phyloP scores from a whole-genome alignment of 768 basidiomycete species.

The Pleurotus tuber-regium region DNA sequence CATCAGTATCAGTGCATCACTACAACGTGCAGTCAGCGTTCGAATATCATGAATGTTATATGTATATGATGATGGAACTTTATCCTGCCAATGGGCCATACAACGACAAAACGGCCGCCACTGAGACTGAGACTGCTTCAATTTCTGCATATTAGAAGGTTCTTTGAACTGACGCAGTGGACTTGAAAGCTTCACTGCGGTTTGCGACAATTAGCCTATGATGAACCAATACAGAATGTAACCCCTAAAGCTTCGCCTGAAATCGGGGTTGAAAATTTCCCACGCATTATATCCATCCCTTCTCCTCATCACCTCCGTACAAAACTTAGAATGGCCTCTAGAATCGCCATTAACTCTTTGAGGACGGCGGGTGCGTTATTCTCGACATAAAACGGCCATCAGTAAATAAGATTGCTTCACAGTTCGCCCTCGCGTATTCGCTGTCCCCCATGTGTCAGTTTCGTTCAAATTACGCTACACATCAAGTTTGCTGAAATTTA shows the following conservation, averaged over 20 bases:
- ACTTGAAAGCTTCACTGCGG: not conserved
- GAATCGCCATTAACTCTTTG: conserved; percentile 66
- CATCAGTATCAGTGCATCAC: too few relatives aligned
- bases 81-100: too few relatives aligned
- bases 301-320: conserved; percentile 23
- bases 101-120: too few relatives aligned
- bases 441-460: conserved; percentile 47
- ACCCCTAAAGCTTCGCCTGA: conserved; percentile 4
- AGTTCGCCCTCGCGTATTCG: conserved; percentile 58
- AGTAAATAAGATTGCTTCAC: conserved; percentile 10
- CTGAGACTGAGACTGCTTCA: too few relatives aligned
- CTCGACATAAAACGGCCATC: not conserved
- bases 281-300: conserved; percentile 12
- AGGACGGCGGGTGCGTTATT: conserved; percentile 52
- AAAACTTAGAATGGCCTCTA: conserved; percentile 56
- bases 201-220: not conserved
- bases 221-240: not conserved
- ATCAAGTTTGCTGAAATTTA: conserved; percentile 12
- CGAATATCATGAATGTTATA: too few relatives aligned
- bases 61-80: too few relatives aligned
- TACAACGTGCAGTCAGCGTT: too few relatives aligned
- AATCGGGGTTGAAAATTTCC: conserved; percentile 10
- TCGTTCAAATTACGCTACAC: conserved; percentile 6
- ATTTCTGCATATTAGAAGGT: too few relatives aligned
- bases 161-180: not conserved